Evolutionary conservation across 2,329 filamentous ascomycete species (phyloP).

Genomic region (Chaetomium sp.): DNA sequence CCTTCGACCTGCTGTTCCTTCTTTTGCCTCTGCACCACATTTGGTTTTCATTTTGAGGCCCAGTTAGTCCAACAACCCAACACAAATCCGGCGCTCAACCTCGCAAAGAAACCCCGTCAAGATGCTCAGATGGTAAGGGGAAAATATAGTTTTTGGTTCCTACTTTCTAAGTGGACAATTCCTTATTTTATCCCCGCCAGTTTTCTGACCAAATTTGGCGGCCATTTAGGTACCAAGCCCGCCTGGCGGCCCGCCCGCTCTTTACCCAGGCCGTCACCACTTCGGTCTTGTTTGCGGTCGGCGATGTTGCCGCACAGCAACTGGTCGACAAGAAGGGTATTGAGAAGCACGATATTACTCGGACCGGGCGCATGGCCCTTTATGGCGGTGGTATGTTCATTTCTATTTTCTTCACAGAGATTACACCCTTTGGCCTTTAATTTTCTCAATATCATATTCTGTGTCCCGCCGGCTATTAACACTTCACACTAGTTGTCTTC

Average conservation of each 20-base stretch:
- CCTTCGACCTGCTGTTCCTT: too few species aligned
- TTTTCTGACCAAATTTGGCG: background rate
- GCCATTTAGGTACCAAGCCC: constrained; percentile 66
- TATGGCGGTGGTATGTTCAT: constrained; percentile 64
- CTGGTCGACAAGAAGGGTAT: constrained; percentile 74
- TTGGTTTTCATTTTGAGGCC: too few species aligned
- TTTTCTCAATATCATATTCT: background rate
- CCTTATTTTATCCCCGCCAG: too few species aligned
- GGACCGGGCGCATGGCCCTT: constrained; percentile 71
- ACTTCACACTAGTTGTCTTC: constrained; percentile 57
- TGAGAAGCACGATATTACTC: constrained; percentile 64
- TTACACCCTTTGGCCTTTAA: background rate
- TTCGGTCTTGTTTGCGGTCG: constrained; percentile 84
- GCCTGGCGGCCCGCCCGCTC: constrained; percentile 71
- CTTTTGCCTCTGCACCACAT: too few species aligned
- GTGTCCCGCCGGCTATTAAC: background rate
- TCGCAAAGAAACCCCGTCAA: background rate
- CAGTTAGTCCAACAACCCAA: too few species aligned
- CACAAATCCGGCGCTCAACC: background rate
- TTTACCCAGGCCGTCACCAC: constrained; percentile 89
- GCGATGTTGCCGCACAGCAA: constrained; percentile 88
- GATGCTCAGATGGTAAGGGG: constrained; percentile 12
- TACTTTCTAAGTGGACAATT: too few species aligned
- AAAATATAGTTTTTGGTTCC: background rate
- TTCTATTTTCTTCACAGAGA: background rate